phyloP scores from a whole-genome alignment of 202 grass and related monocot genomes.

The Zoysia matrella region DNA sequence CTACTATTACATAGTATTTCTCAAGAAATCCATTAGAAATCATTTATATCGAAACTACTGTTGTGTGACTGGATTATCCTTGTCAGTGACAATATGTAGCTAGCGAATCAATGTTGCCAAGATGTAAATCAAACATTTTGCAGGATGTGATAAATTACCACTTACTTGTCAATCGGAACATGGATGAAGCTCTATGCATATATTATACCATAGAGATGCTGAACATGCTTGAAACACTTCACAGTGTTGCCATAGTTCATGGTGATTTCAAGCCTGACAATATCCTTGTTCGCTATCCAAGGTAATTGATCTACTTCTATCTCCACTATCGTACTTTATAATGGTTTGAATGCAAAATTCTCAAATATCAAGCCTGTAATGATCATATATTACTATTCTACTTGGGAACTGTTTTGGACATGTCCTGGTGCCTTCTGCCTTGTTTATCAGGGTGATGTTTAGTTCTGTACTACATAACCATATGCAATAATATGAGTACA shows the following conservation, averaged over 20 bases:
- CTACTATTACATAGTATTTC: slow-evolving; percentile 17
- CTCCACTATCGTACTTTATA: not conserved
- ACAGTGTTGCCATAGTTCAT: slow-evolving; percentile 77
- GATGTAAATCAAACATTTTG: slow-evolving; percentile 24
- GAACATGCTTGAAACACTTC: slow-evolving; percentile 76
- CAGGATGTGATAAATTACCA: slow-evolving; percentile 90
- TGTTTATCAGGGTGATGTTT: slow-evolving; percentile 17
- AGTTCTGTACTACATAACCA: slow-evolving; percentile 12
- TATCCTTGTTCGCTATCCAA: slow-evolving; percentile 81
- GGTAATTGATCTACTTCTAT: slow-evolving; percentile 51
- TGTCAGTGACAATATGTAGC: slow-evolving; percentile 10
- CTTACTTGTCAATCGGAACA: slow-evolving; percentile 54
- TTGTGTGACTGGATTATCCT: slow-evolving; percentile 27
- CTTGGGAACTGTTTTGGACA: slow-evolving; percentile 1
- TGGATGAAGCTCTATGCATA: slow-evolving; percentile 92
- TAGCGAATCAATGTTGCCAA: slow-evolving; percentile 37
- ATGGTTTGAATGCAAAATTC: slow-evolving; percentile 17
- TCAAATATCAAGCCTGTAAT: slow-evolving; percentile 7
- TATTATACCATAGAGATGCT: slow-evolving; percentile 97
- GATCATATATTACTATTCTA: not conserved
- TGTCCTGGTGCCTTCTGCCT: not conserved
- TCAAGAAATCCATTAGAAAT: slow-evolving; percentile 11
- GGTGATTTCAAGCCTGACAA: slow-evolving; percentile 98
- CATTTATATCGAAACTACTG: slow-evolving; percentile 14
- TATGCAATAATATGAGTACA: slow-evolving; percentile 7